A percentile compares a stretch with the other conserved stretches of the same genome.
Conservation (phyloP, 2,329 filamentous ascomycete species). For the Cladosporium sp. region DNA sequence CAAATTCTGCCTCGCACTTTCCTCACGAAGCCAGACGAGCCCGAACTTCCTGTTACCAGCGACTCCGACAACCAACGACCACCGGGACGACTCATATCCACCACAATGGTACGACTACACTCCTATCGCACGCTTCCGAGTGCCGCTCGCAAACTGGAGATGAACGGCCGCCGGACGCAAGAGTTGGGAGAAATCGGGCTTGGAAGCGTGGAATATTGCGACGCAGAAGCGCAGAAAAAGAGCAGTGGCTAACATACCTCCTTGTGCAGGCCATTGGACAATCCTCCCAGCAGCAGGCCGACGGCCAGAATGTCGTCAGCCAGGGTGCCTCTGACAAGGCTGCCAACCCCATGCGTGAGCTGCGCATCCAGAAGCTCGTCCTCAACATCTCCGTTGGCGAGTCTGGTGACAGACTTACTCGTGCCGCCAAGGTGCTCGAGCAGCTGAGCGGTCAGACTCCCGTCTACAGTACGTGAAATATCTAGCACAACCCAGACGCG, state of each 20-base stretch:
- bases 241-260: constrained; percentile 13
- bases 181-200: constrained; percentile 7
- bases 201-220: constrained; percentile 32
- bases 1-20: constrained; percentile 18
- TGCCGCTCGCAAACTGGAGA: constrained; percentile 13
- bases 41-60: constrained; percentile 7
- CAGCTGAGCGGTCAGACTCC: constrained; percentile 99
- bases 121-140: constrained; percentile 28
- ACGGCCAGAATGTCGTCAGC: constrained; percentile 32
- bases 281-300: constrained; percentile 36
- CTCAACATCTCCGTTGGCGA: constrained; percentile 99
- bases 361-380: constrained; percentile 98
- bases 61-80: constrained; percentile 22
- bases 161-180: constrained; percentile 9
- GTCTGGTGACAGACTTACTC: constrained; percentile 99
- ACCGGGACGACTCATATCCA: constrained; percentile 22
- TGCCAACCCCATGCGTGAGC: constrained; percentile 99
- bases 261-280: constrained; percentile 32
- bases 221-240: constrained; percentile 31
- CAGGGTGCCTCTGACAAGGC: constrained; percentile 64
- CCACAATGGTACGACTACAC: constrained; percentile 19
- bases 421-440: constrained; percentile 99
- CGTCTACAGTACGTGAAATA: constrained; percentile 81
- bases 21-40: constrained; percentile 12
- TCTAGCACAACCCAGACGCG: constrained; percentile 11